Percentiles rank a stretch among this genome's conserved stretches.
phyloP scores from a whole-genome alignment of 2,329 filamentous ascomycete species.

The Fusarium austroafricanum region DNA sequence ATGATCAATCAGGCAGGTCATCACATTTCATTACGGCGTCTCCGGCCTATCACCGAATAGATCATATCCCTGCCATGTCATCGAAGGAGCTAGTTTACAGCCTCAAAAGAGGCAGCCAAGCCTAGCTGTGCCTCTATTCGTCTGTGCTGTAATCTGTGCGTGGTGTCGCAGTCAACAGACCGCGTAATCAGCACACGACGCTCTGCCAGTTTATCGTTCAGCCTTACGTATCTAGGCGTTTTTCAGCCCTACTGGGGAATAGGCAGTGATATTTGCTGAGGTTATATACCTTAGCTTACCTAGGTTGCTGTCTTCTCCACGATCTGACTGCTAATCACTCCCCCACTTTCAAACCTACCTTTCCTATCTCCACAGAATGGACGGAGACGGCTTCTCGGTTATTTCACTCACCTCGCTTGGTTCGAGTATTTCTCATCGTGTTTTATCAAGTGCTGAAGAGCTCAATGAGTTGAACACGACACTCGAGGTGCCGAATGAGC shows the following conservation, averaged over 20 bases:
- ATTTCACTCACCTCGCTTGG: constrained; percentile 49
- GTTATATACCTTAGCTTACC: not conserved
- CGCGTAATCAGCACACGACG: constrained; percentile 32
- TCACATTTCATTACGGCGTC: not conserved
- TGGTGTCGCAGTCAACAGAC: constrained; percentile 19
- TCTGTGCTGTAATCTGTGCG: constrained; percentile 5
- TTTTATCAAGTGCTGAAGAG: constrained; percentile 47
- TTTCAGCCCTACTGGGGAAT: constrained; percentile 24
- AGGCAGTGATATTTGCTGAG: constrained; percentile 8
- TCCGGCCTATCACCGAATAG: constrained; percentile 6
- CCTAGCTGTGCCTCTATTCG: constrained; percentile 21
- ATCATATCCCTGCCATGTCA: not conserved
- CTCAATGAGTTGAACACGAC: constrained; percentile 44
- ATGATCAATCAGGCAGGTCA: constrained; percentile 1
- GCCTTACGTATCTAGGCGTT: constrained; percentile 18
- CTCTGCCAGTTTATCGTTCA: not conserved
- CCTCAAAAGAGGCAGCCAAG: constrained; percentile 29
- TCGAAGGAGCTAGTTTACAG: constrained; percentile 12
- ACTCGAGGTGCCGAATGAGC: constrained; percentile 24
- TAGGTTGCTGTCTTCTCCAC: constrained; percentile 10
- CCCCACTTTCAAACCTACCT: not conserved
- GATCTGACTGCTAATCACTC: not conserved
- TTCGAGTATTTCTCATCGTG: constrained; percentile 48
- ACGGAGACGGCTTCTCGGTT: constrained; percentile 51
- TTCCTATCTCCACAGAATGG: constrained; percentile 41